Percentiles rank a stretch among this genome's conserved stretches.
Evolutionary conservation across 129 eudicot genomes (phyloP).

Genomic region (Dittrichia graveolens): DNA sequence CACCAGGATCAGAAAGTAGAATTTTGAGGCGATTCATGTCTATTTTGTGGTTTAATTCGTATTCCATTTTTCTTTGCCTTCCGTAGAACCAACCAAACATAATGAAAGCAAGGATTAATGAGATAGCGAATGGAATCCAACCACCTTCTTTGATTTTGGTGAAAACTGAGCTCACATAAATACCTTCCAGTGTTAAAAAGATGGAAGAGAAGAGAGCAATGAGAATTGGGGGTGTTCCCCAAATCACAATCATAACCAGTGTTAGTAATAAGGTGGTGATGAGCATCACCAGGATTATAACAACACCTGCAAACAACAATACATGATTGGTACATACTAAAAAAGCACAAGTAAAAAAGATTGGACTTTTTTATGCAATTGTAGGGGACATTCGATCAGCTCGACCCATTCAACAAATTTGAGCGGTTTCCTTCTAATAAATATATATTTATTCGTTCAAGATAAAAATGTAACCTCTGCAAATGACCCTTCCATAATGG

Average conservation of each 20-base stretch:
- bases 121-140: constrained; percentile 83
- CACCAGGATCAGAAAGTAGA: constrained; percentile 46
- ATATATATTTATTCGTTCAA: no score
- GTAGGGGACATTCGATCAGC: no score
- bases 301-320: constrained; percentile 52
- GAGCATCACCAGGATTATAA: constrained; percentile 72
- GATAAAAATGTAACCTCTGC: no score
- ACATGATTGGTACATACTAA: neutral
- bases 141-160: constrained; percentile 71
- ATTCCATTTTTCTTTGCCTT: constrained; percentile 58
- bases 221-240: constrained; percentile 53
- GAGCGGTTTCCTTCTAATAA: no score
- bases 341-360: neutral
- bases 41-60: constrained; percentile 57
- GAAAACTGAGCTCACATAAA: constrained; percentile 58
- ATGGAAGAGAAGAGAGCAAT: constrained; percentile 42
- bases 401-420: no score
- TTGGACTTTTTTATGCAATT: no score
- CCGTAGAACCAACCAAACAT: constrained; percentile 82
- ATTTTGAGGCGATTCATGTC: constrained; percentile 41
- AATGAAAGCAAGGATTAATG: constrained; percentile 60
- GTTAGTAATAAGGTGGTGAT: constrained; percentile 66
- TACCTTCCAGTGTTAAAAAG: constrained; percentile 55
- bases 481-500: no score
- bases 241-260: constrained; percentile 60